Percentiles rank a stretch among this genome's conserved stretches.
Evolutionary conservation across 2,329 filamentous ascomycete species (phyloP).

Genomic region (Ascochyta fabae): DNA sequence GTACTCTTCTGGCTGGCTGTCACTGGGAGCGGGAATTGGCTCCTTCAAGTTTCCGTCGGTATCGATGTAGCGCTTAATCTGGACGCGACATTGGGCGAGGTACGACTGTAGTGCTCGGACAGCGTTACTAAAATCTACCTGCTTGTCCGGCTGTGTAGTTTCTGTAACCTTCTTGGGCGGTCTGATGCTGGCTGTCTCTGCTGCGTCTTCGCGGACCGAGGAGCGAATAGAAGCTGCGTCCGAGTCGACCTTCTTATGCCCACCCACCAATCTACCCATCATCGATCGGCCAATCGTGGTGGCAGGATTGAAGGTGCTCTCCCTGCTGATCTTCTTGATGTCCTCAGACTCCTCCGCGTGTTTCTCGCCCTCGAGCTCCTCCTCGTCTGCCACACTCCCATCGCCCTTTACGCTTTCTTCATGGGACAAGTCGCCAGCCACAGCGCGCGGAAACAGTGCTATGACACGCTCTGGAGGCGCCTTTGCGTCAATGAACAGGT

Average conservation of each 20-base stretch:
- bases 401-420: constrained; percentile 60
- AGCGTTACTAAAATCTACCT: constrained; percentile 73
- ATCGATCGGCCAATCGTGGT: constrained; percentile 49
- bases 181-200: constrained; percentile 63
- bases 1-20: constrained; percentile 45
- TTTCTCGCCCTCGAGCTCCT: constrained; percentile 36
- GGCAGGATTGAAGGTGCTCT: constrained; percentile 24
- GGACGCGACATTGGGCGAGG: constrained; percentile 79
- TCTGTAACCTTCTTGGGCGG: constrained; percentile 51
- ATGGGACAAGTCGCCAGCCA: constrained; percentile 80
- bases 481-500: constrained; percentile 88
- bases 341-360: constrained; percentile 28
- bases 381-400: constrained; percentile 45
- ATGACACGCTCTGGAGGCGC: constrained; percentile 90
- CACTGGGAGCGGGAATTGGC: constrained; percentile 58
- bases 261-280: constrained; percentile 56
- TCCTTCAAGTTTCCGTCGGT: constrained; percentile 65
- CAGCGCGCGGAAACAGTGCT: constrained; percentile 78
- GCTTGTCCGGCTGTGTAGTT: constrained; percentile 56
- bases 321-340: constrained; percentile 25
- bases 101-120: constrained; percentile 86
- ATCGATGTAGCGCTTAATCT: constrained; percentile 66
- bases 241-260: constrained; percentile 54
- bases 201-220: constrained; percentile 60
- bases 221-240: constrained; percentile 67